Evolutionary conservation across 208 protist genomes (phyloP), one percentile per base, ranked within the genome.

Genomic region (Acanthamoeba royreba): DNA sequence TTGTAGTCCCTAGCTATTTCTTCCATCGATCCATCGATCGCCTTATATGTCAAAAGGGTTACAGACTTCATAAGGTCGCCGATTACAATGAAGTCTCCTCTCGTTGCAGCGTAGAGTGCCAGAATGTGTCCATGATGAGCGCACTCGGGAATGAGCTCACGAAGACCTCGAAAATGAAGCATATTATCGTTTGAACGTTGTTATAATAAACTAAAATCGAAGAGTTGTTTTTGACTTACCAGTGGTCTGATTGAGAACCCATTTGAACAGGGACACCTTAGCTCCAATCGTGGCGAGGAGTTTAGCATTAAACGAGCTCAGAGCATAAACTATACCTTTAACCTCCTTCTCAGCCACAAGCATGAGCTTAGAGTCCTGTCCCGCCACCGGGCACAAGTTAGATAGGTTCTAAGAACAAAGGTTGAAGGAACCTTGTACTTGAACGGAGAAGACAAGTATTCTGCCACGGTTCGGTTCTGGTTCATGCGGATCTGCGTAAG

Each of bases 41-140:
- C 25, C 42, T 96, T 93, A 43, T 94, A 97, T 9, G 47, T 38
- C 11, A 96, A 74, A 4, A 98, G 79, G 25, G 91, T 92, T 40
- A 98, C 85, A 5, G 93, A 95, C 38, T 96, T 97, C 97, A 98
- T 98, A 19, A 98, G 77, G 86, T 98, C 97, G 38, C 96, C 97
- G 19, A 97, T 97, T 0, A 98, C 42, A 31, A 98, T 96, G 86
- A 97, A 98, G 89, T 98, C 96, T 46, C 96, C 97, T 25, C 96
- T 49, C 1, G 93, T 42, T 25, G 40, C 66, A 11, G 81, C 69
- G 31, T 91, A 95, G 8, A 97, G 58, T 2, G 88, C 94, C n/a
- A 97, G 40, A 45, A 97, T 97, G 69, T 97, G 94, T 11, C 96
- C 96, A 63, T 94, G 69, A 61, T 96, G 92, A 2, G 38, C 58